Base-by-base conservation (phyloP, 495 filamentous ascomycete genomes). In the Penicillium goetzii region DNA sequence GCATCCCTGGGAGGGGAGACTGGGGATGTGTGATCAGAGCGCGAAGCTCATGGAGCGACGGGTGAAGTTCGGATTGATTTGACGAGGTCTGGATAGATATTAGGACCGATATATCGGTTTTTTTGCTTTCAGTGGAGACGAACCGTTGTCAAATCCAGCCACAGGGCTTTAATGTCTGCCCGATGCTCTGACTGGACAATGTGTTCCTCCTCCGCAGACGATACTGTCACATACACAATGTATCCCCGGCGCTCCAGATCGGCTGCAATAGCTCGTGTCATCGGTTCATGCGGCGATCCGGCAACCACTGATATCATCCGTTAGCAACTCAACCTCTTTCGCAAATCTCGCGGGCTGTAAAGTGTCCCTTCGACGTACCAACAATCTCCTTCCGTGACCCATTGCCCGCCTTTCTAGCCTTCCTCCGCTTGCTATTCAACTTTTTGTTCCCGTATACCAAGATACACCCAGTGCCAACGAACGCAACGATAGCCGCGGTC, bases 241-340 rank as follows among this genome's bases (percentile, higher is more conserved):
- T 96, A 98, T 15, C 96, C 96, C 55, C 93, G 86, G 55, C 92
- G 85, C 74, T 98, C 95, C 59, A 99, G 72, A 68, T 98, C 96
- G 30, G 91, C 71, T 2, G 91, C 86, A 60, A 99, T 84, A 17
- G 91, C 90, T 62, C 87, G 85, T 1, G 90, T 92, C 68, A 97
- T 81, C 21, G 92, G 91, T 61, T 95, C 86, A 62, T 88, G 85
- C 6, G 91, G 87, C 1, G 90, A 89, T 41, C 95, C 93, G 34
- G 92, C 91, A 62, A 99, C 79, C 17, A 97, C 90, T 82, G 28
- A 64, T 60, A 28, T 41, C 40, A 47, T 23, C 12, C 17, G 45
- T 74, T 60, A 76, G 66, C 52, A 58, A 34, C 49, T 30, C 40
- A 30, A 60, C 45, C 30, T 38, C 17, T 7, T 12, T 4, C 8